Base-by-base conservation (phyloP, 1,284 basidiomycete genomes). In the Cutaneotrichosporon cavernicola region DNA sequence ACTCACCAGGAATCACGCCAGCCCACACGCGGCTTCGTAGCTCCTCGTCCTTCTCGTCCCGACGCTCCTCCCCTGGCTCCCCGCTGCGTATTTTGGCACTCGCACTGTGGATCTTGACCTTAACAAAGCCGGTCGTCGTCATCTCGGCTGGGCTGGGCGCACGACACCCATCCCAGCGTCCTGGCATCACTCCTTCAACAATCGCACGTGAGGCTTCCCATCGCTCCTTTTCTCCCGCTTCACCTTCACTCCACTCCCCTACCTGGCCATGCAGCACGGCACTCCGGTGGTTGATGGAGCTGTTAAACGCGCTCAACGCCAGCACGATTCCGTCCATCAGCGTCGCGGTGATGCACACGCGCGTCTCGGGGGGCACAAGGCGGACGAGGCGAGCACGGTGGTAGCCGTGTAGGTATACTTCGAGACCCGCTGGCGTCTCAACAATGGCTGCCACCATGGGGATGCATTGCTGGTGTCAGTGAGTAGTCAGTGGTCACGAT, bases 271-370 rank as follows among this genome's bases (percentile, higher is more conserved):
- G 75, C 0, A 72, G 63, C 21, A 77, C 70, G 2, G 73, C 74
- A 22, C 63, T 64, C 47, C 75, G 73, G 64, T 76, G 73, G 63
- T 75, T 74, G 61, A 75, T 68, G 22, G 65, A 65, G 61, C 69
- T 65, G 46, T 69, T 60, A 51, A 72, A 75, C 18, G 68, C 69
- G 9, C 65, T 69, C n/a, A 77, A 66, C 21, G 71, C 69, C 14
- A 77, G 68, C 36, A 73, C 73, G 55, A 71, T 64, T 2, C 74
- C 75, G 57, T 76, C 74, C 11, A 76, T 58, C 22, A 75, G 60
- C 22, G 74, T 74, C 1, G 70, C 71, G 32, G 70, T 76, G 26
- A 72, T 61, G 32, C 73, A 74, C 22, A 77, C 63, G 9, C 69
- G 71, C 32, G 70, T 69, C 31, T 70, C 70, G 16, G 70, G 64